A percentile compares a stretch with the other conserved stretches of the same genome.
Conservation (phyloP, 2,329 filamentous ascomycete genomes). For the Dactylella cylindrospora region DNA sequence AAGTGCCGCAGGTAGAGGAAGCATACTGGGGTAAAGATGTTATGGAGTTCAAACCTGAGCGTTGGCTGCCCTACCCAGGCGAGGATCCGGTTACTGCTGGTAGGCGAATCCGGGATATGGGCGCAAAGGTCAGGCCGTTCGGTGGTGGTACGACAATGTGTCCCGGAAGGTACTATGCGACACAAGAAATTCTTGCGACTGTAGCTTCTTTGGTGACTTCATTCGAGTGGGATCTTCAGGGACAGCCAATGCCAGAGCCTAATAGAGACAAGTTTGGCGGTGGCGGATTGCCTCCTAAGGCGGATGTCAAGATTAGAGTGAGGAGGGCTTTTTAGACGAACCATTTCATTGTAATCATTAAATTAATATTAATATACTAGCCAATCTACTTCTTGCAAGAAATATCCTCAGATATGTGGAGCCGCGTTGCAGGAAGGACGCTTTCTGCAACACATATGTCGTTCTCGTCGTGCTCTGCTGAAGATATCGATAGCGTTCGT, state of each 20-base stretch:
- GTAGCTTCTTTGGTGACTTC: conserved; percentile 16
- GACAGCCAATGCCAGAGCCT: conserved; percentile 8
- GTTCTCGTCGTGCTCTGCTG: too few species aligned
- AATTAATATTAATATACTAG: too few species aligned
- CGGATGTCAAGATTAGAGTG: conserved; percentile 16
- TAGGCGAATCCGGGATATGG: conserved; percentile 19
- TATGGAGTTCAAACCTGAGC: conserved; percentile 16
- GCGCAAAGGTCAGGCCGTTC: conserved; percentile 18
- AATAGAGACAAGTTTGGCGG: conserved; percentile 17
- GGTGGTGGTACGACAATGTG: conserved; percentile 26
- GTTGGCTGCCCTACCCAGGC: conserved; percentile 24
- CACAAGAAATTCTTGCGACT: conserved; percentile 26
- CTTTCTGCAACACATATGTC: too few species aligned
- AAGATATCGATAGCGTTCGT: too few species aligned
- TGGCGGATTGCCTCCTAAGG: conserved; percentile 16
- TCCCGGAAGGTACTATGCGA: conserved; percentile 30
- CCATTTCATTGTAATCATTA: too few species aligned
- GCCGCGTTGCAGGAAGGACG: too few species aligned
- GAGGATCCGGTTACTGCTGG: conserved; percentile 9
- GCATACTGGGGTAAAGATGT: conserved; percentile 33
- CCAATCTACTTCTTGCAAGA: too few species aligned
- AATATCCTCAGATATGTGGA: too few species aligned
- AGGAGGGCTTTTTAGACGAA: conserved; percentile 1
- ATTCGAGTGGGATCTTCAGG: conserved; percentile 27
- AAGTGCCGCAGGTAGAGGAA: conserved; percentile 19